Conservation (phyloP, 1,284 basidiomycete genomes). For the Hymenochaete sp. region DNA sequence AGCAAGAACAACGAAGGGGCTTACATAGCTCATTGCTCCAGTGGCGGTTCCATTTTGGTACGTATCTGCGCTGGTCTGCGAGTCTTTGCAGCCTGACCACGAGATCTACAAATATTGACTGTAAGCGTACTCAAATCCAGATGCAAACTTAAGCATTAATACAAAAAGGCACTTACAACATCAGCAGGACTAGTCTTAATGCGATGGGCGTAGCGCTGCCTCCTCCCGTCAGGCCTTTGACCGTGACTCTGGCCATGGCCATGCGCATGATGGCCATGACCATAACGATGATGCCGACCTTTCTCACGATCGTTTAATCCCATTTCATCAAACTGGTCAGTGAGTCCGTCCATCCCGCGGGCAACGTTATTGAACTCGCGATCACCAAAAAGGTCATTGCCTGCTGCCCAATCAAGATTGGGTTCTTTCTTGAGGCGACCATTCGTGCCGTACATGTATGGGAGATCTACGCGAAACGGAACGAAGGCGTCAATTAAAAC, state of each 20-base stretch:
- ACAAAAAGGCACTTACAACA: slow-evolving; percentile 37
- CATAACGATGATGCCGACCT: no score
- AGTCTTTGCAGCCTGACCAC: slow-evolving; percentile 89
- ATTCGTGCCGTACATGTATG: slow-evolving; percentile 13
- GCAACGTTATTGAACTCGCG: slow-evolving; percentile 23
- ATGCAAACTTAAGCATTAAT: slow-evolving; percentile 22
- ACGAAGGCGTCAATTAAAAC: neutral
- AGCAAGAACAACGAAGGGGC: slow-evolving; percentile 17
- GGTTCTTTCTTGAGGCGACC: slow-evolving; percentile 14
- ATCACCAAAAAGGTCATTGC: slow-evolving; percentile 1
- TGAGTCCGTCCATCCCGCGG: slow-evolving; percentile 3
- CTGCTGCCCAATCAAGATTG: slow-evolving; percentile 4
- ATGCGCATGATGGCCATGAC: no score
- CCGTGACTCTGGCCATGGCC: no score
- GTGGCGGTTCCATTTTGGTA: slow-evolving; percentile 73
- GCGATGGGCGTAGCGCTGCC: slow-evolving; percentile 51
- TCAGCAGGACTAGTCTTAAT: slow-evolving; percentile 78
- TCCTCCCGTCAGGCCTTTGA: no score
- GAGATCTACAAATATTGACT: slow-evolving; percentile 58
- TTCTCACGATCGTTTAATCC: slow-evolving; percentile 30
- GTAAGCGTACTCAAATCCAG: no score
- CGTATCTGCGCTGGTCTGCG: slow-evolving; percentile 89
- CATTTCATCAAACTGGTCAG: slow-evolving; percentile 34
- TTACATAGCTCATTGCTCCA: slow-evolving; percentile 68
- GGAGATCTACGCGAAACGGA: slow-evolving; percentile 10